Base-by-base conservation (phyloP, 257 asterid genomes). In the Eucommia ulmoides region DNA sequence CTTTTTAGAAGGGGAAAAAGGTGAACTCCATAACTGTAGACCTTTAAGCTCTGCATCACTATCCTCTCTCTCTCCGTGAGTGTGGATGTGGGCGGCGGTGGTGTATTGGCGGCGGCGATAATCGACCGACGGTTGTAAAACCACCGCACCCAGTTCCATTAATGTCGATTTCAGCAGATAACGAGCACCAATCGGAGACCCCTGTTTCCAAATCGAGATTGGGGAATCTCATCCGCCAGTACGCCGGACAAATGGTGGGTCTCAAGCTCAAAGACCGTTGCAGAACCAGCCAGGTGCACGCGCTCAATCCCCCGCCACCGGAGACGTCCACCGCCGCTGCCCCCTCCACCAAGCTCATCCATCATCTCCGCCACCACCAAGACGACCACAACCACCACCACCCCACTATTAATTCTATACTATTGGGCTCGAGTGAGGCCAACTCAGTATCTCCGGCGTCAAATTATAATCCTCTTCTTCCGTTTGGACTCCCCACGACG, bases 251-350 rank as follows among this genome's bases (percentile, higher is more conserved):
- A 20, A 18, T 61, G 2, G 45, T 57, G 45, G 53, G 66, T 24
- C 65, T 77, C 44, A 70, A 73, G 63, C 68, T 70, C 58, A 77
- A 77, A 66, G 84, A 77, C 33, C 81, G 78, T 19, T 61, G 69
- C 50, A 77, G 70, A 58, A 70, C 77, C 44, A 65, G 55, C 44
- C 84, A 70, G 62, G 76, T 77, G 57, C 78, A 77, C 65, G 78
- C 84, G 58, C 62, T 71, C 45, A 75, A 49, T 18, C 68, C 74
- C 22, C 38, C 72, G 14, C 68, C 74, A 25, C 38, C 72, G 14
- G 56, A 59, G 1, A 35, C 55, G 44, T 23, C 76, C 61, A 35
- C 64, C 2, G 19, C 51, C 49, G 24, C 60, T 33, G 21, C 50
- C 20, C 8, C 33, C 22, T 19, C 50, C 21, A 7, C 61, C 24